Evolutionary conservation across 2,329 filamentous ascomycete species (phyloP), one percentile per base, ranked within the genome.

Genomic region (Didymosphaeria variabile): DNA sequence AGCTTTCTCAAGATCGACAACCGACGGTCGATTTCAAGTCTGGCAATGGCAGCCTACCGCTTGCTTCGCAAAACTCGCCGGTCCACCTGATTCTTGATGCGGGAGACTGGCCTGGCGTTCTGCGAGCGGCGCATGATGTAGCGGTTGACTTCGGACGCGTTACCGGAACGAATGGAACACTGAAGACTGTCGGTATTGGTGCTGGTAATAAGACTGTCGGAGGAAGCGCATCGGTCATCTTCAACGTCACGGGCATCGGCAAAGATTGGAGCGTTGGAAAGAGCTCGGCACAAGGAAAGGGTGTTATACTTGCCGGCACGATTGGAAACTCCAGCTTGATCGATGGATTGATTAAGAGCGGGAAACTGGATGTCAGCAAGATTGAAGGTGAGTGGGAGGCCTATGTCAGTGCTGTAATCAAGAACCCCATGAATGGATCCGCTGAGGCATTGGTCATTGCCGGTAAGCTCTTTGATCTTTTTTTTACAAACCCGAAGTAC

Each of bases 121-220:
- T 91, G 57, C 85, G 89, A 29, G 88, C 88, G 5, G 90, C 88
- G 0, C 82, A 87, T 42, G 90, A 92, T 74, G 82, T 92, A 10
- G 88, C 88, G 0, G 71, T 81, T 4, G 90, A 92, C 74, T 90
- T 92, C 77, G 89, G 89, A 17, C 85, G 87, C n/a, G 88, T 91
- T 5, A 91, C 88, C 0, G 88, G 89, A 9, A 83, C 79, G 29
- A 90, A 90, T 73, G 85, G 88, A 59, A 86, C 87, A 0, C 67
- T 83, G 34, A 72, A 67, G 12, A 78, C 88, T 4, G 84, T 84
- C 19, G 53, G 53, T 26, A 55, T 10, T 1, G 47, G n/a, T 34
- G 26, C 53, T 67, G 86, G 86, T 32, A 83, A 82, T 0, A 70
- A 74, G n/a, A 82, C 81, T 15, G 85, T 83, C 4, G 50, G 50